Evolutionary conservation across 2,329 filamentous ascomycete species (phyloP), one percentile per base, ranked within the genome.

Genomic region (Geoglossum cookeanum): DNA sequence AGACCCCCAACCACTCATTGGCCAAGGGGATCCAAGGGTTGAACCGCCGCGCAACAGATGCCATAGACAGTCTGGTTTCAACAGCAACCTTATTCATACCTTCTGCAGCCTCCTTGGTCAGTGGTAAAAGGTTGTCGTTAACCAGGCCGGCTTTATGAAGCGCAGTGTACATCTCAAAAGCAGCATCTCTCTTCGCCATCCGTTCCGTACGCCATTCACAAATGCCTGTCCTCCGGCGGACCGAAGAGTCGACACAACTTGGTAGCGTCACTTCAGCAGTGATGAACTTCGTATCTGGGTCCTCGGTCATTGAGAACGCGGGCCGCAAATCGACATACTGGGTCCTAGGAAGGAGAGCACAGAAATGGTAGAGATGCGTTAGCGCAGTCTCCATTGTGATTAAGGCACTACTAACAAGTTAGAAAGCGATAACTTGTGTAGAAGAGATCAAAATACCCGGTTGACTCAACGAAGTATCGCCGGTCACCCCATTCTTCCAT

Each of bases 341-440:
- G 0, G 72, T 72, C 0, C 71, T 70, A 0, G 78, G 75, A 0
- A 89, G 67, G 0, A 76, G 75, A 0, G 74, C 71, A 67, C 90
- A 96, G 63, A 96, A 94, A 67, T 94, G 87, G 52, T 85, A 74
- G 1, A 97, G 75, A 66, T 92, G 88, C n/a, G 75, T 69, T 53
- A 83, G 79, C 0, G 87, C 85, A 61, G 85, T 85, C 42, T 86
- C 78, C 1, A 88, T 74, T 9, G 85, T 85, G 13, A 96, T 70
- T 11, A 80, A 69, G 0, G 87, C 87, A 3, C 82, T 78, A 55
- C 13, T 55, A 37, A n/a, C 22, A 57, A 59, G 32, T 56, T 59
- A 54, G 44, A 45, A 15, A 47, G 42, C 9, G 22, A 37, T 35
- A 60, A 58, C 57, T 56, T 4, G 64, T n/a, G 47, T 30, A 9